These are phyloP conservation scores for Starmerella davenportii DNA, from an alignment of 805 yeast genomes.

Conservation along the genomic window DNA sequence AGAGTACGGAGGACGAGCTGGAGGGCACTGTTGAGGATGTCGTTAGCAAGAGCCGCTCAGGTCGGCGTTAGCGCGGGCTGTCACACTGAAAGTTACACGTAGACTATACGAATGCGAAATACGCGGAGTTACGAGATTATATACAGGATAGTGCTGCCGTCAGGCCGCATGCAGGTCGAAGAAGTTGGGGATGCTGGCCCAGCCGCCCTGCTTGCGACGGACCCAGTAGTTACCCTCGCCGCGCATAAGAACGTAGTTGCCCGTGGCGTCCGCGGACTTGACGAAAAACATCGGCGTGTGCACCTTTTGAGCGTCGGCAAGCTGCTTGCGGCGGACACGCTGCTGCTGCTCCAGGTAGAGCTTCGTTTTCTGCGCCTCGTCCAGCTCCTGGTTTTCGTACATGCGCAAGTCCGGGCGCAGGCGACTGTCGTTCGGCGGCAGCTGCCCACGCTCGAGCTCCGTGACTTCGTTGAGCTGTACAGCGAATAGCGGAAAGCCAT, in stretches of 20 bases:
- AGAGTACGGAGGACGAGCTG: constrained; percentile 69
- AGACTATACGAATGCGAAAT: not conserved
- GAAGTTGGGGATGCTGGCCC: constrained; percentile 12
- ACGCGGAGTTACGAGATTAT: not conserved
- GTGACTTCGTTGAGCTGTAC: constrained; percentile 71
- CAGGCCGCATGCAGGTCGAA: no score
- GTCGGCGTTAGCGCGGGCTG: not conserved
- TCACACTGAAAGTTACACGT: no score
- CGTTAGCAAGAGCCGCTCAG: constrained; percentile 31
- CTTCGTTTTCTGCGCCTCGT: constrained; percentile 55
- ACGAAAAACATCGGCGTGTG: constrained; percentile 51
- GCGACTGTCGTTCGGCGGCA: constrained; percentile 83
- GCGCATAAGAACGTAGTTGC: constrained; percentile 23
- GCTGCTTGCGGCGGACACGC: constrained; percentile 49
- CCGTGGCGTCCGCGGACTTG: constrained; percentile 24
- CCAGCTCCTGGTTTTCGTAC: constrained; percentile 43
- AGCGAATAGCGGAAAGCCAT: constrained; percentile 73
- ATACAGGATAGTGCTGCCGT: no score
- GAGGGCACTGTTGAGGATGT: constrained; percentile 89
- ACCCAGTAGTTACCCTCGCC: constrained; percentile 61
- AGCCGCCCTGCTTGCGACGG: constrained; percentile 32
- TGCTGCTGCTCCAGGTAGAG: constrained; percentile 58
- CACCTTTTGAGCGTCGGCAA: constrained; percentile 29
- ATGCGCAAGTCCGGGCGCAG: constrained; percentile 65
- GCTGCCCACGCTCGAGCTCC: constrained; percentile 37